A percentile compares a stretch with the other conserved stretches of the same genome.
phyloP scores from a whole-genome alignment of 495 filamentous ascomycete genomes.

The Penicillium dipodomyicola region DNA sequence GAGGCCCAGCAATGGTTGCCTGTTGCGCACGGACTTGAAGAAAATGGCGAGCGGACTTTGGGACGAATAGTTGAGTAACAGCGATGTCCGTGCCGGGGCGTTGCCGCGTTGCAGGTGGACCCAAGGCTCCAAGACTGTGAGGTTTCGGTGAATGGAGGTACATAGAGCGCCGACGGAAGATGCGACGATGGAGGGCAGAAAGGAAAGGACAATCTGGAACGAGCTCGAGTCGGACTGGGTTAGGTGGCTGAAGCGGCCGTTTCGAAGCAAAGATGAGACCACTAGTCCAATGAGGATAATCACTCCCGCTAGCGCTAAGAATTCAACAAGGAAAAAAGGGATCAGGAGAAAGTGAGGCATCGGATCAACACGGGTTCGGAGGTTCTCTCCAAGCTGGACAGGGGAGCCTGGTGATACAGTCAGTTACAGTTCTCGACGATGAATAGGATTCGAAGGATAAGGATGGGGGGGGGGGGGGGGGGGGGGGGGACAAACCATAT shows the following conservation, averaged over 20 bases:
- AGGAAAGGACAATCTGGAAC: slow-evolving; percentile 38
- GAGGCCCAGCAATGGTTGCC: slow-evolving; percentile 32
- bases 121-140: slow-evolving; percentile 45
- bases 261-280: slow-evolving; percentile 31
- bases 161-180: slow-evolving; percentile 39
- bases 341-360: slow-evolving; percentile 44
- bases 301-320: slow-evolving; percentile 33
- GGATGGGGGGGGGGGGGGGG: not conserved
- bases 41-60: slow-evolving; percentile 39
- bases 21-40: slow-evolving; percentile 33
- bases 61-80: slow-evolving; percentile 41
- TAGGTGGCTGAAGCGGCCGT: slow-evolving; percentile 37
- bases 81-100: slow-evolving; percentile 28
- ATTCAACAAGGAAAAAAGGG: slow-evolving; percentile 43
- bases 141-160: slow-evolving; percentile 41
- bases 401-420: slow-evolving; percentile 26
- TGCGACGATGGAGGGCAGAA: slow-evolving; percentile 40
- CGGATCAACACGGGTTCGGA: slow-evolving; percentile 32
- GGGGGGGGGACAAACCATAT: slow-evolving; percentile 35
- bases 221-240: slow-evolving; percentile 40
- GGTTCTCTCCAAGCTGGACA: slow-evolving; percentile 25
- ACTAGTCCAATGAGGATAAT: slow-evolving; percentile 39
- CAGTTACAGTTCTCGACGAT: slow-evolving; percentile 1
- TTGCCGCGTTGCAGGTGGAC: slow-evolving; percentile 44
- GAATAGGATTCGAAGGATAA: no score